Base-by-base conservation (phyloP, 169 alveolate species). In the Eimeria falciformis region DNA sequence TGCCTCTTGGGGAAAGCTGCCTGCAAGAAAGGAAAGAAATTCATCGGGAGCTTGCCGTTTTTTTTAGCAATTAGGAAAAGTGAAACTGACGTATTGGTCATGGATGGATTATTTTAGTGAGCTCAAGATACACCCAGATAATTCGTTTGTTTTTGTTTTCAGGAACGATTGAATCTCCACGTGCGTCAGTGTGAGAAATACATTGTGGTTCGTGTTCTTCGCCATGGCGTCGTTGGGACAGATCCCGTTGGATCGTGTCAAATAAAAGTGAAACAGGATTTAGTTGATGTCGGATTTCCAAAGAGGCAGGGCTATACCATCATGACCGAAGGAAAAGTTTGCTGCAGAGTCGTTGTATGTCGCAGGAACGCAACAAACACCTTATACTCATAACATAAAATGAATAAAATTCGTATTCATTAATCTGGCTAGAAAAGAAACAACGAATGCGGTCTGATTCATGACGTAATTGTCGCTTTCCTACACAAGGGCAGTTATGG, bases 91-190 rank as follows among this genome's bases (percentile, higher is more conserved):
- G 27, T 12, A 9, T 18, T 11, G 27, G 17, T 12, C 18, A 33
- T 9, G 27, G 17, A 18, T 18, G 17, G 37, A 68, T 11, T 9
- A 9, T 25, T 33, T 25, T 9, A 12, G 17, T 11, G 27, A 9
- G 27, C 21, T 33, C 18, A 71, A n/a, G n/a, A n/a, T n/a, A 55
- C 6, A 82, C 50, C 27, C 29, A 27, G 82, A 6, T 55, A n/a
- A 6, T 53, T 9, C 18, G 7, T 9, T 21, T 68, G 65, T 37
- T 11, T n/a, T n/a, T 6, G 6, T 17, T 11, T 66, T 47, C 78
- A 88, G 93, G 93, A 88, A 73, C 86, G 93, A 18, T 14, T 88
- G 75, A 68, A 47, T 11, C 40, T 88, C 43, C 93, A 88, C 27
- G 93, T 88, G 45, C 56, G 93, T 17, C 93, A 88, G 47, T 25